phyloP scores from a whole-genome alignment of 1,284 basidiomycete genomes.

The Thecaphora thlaspeos region DNA sequence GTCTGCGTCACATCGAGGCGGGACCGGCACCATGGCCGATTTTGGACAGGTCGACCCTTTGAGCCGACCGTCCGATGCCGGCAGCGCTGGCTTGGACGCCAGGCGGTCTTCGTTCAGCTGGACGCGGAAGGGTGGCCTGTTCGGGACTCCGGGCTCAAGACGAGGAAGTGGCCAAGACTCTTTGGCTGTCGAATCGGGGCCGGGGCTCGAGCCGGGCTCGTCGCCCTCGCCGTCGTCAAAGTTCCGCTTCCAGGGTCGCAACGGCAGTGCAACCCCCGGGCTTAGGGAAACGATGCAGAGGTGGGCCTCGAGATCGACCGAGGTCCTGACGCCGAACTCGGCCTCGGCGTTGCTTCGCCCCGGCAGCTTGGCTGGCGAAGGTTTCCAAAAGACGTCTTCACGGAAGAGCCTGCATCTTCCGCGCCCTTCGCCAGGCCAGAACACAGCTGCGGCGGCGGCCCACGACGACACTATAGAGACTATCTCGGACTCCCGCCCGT shows the following conservation, averaged over 20 bases:
- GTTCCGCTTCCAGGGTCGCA: constrained; percentile 21
- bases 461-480: not conserved
- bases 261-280: constrained; percentile 3
- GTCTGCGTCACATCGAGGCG: not conserved
- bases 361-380: constrained; percentile 21
- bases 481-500: not conserved
- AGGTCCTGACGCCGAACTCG: constrained; percentile 11
- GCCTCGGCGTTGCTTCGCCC: constrained; percentile 20
- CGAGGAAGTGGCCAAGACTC: constrained; percentile 15
- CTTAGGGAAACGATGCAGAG: constrained; percentile 24
- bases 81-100: too few relatives aligned
- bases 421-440: not conserved
- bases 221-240: not conserved
- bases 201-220: constrained; percentile 1
- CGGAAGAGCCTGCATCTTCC: not conserved
- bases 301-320: constrained; percentile 32
- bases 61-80: too few relatives aligned
- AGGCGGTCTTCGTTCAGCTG: too few relatives aligned
- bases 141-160: not conserved
- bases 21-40: too few relatives aligned
- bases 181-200: constrained; percentile 10
- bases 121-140: too few relatives aligned
- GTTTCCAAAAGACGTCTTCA: not conserved
- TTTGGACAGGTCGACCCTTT: too few relatives aligned
- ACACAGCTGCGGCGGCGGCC: not conserved